Evolutionary conservation across 352 stramenopile genomes (phyloP).

Genomic region (Globisporangium nodosum): DNA sequence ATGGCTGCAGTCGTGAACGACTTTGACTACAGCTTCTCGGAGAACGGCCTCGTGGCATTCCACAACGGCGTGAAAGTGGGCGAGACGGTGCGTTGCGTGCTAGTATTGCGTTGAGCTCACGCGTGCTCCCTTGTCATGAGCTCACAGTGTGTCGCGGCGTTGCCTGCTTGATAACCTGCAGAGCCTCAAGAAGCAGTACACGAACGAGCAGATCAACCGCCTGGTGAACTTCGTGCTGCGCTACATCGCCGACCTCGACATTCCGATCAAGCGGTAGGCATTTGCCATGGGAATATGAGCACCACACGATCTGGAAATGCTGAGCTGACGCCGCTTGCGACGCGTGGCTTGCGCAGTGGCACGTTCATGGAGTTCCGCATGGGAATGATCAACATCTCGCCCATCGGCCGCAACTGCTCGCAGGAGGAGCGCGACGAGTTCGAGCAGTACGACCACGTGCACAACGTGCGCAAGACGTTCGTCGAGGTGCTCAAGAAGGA

Average conservation of each 20-base stretch:
- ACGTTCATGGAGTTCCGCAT: slow-evolving; percentile 99
- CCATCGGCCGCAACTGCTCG: slow-evolving; percentile 98
- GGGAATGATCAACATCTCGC: slow-evolving; percentile 99
- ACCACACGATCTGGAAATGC: not conserved
- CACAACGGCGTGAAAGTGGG: slow-evolving; percentile 92
- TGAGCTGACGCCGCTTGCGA: not conserved
- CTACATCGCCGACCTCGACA: slow-evolving; percentile 93
- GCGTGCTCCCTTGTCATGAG: not conserved
- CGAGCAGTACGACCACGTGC: slow-evolving; percentile 95
- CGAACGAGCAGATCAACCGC: slow-evolving; percentile 97
- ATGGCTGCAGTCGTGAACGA: slow-evolving; percentile 78
- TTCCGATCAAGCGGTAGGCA: slow-evolving; percentile 93
- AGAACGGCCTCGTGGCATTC: slow-evolving; percentile 98
- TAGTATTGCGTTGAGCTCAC: too few species aligned
- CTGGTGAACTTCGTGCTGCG: slow-evolving; percentile 96
- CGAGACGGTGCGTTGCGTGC: slow-evolving; percentile 51
- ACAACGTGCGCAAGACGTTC: slow-evolving; percentile 94
- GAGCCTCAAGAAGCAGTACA: slow-evolving; percentile 92
- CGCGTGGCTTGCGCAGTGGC: slow-evolving; percentile 43
- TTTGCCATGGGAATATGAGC: not conserved
- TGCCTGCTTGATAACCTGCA: slow-evolving; percentile 4
- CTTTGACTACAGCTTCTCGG: slow-evolving; percentile 99
- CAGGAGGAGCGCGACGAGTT: slow-evolving; percentile 97
- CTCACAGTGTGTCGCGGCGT: not conserved
- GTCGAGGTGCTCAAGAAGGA: slow-evolving; percentile 94